A percentile compares a stretch with the other conserved stretches of the same genome.
phyloP scores from a whole-genome alignment of 306 rosid species.

The Alnus glutinosa region DNA sequence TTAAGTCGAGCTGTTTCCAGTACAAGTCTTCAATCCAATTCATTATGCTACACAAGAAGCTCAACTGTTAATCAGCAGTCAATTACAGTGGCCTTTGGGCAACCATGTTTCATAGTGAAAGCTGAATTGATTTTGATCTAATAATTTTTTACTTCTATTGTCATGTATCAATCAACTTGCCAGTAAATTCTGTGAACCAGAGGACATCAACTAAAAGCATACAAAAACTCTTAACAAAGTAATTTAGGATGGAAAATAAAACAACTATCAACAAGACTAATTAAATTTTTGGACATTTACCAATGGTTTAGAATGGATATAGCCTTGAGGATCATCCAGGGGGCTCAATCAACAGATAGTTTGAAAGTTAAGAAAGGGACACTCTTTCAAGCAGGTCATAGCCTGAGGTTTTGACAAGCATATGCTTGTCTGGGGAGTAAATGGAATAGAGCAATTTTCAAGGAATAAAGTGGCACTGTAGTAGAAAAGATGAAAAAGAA shows the following conservation, averaged over 20 bases:
- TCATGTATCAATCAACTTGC: too few species aligned
- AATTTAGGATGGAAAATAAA: too few species aligned
- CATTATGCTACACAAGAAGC: constrained; percentile 69
- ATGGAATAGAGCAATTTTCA: neutral
- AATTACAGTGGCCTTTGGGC: neutral
- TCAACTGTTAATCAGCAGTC: constrained; percentile 24
- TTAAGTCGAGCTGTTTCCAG: constrained; percentile 91
- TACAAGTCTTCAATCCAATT: constrained; percentile 93
- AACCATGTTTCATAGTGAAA: neutral
- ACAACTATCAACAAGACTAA: neutral
- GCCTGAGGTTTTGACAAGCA: neutral
- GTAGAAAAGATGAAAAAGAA: neutral
- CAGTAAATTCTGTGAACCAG: too few species aligned
- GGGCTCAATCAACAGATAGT: too few species aligned
- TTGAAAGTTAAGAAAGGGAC: too few species aligned
- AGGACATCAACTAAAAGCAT: too few species aligned
- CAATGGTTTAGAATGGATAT: neutral
- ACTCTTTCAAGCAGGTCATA: too few species aligned
- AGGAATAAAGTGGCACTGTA: neutral
- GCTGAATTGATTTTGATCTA: neutral
- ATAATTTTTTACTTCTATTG: too few species aligned
- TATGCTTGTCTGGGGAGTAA: neutral
- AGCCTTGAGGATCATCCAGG: neutral
- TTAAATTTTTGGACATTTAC: neutral
- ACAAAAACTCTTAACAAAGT: too few species aligned